phyloP scores from a whole-genome alignment of 345 rosid species.

The Citrus reticulata region DNA sequence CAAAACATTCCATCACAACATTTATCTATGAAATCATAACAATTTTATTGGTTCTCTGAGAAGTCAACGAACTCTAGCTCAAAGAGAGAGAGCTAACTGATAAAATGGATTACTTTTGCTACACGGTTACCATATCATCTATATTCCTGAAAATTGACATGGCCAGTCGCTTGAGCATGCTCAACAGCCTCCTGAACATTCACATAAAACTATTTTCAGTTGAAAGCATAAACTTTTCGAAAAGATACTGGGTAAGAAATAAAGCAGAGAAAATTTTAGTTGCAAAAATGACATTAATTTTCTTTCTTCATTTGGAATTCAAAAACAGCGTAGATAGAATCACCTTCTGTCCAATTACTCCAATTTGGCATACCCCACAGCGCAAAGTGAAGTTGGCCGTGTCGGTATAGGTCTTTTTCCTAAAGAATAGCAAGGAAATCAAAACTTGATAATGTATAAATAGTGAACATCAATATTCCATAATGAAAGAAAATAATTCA shows the following conservation, averaged over 20 bases:
- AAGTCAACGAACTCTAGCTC: too few relatives aligned
- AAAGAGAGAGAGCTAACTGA: too few relatives aligned
- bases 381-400: constrained; percentile 82
- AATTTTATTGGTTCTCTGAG: too few relatives aligned
- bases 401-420: constrained; percentile 83
- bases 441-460: background rate
- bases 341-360: constrained; percentile 90
- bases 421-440: constrained; percentile 15
- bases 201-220: background rate
- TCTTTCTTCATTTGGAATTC: background rate
- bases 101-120: background rate
- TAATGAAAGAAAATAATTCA: background rate
- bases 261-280: background rate
- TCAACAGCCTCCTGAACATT: constrained; percentile 75
- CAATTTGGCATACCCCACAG: constrained; percentile 94
- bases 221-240: background rate
- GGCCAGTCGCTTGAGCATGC: constrained; percentile 95
- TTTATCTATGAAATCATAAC: too few relatives aligned
- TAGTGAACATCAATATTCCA: background rate
- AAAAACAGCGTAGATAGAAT: background rate
- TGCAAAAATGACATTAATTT: background rate
- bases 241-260: background rate
- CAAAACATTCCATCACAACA: too few relatives aligned
- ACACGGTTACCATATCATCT: constrained; percentile 15
- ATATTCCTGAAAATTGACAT: constrained; percentile 88